phyloP scores from a whole-genome alignment of 495 filamentous ascomycete species.

The Choiromyces venosus region DNA sequence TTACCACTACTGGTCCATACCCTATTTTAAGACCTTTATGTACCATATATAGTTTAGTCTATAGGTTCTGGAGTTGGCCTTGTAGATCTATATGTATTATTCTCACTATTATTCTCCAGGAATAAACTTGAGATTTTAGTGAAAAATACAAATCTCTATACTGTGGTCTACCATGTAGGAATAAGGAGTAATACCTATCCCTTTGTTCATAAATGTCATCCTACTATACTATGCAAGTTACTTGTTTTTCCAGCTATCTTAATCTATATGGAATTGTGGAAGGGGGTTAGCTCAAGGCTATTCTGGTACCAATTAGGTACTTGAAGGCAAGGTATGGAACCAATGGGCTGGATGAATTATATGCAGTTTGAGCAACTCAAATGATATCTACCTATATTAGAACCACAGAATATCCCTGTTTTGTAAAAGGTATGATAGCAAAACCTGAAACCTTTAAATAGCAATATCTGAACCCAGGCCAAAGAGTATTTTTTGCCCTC shows the following conservation, averaged over 20 bases:
- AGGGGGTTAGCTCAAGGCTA: neutral
- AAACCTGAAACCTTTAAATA: conserved; percentile 8
- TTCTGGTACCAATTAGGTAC: neutral
- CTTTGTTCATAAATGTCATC: neutral
- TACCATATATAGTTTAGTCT: neutral
- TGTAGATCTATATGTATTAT: neutral
- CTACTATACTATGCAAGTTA: neutral
- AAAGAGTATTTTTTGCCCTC: conserved; percentile 4
- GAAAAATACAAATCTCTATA: neutral
- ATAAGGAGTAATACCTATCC: neutral
- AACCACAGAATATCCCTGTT: neutral
- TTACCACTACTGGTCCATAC: neutral
- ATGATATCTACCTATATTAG: neutral
- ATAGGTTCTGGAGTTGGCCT: neutral
- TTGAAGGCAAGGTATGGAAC: neutral
- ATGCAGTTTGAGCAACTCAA: conserved; percentile 6
- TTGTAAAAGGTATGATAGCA: neutral
- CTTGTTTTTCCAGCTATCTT: neutral
- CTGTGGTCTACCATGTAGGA: neutral
- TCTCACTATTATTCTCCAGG: neutral
- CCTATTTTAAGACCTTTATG: neutral
- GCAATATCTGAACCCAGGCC: neutral
- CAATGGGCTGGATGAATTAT: conserved; percentile 2
- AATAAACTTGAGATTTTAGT: neutral
- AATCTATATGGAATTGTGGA: neutral